These are phyloP conservation scores for Saccharomycopsis sp. DNA, from an alignment of 805 yeast genomes.

Conservation along the genomic window DNA sequence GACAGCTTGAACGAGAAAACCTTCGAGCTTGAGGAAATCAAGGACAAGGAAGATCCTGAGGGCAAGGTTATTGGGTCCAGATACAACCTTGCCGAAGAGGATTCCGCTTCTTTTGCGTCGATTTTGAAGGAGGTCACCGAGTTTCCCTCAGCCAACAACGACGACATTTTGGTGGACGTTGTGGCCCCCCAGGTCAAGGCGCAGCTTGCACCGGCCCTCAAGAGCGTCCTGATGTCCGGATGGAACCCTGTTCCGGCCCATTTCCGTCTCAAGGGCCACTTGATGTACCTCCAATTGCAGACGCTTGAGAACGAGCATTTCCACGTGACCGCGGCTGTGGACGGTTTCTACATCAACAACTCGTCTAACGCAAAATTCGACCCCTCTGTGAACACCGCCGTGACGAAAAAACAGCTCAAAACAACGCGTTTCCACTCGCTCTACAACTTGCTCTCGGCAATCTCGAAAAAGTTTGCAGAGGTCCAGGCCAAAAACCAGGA, in stretches of 20 bases:
- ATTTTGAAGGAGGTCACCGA: conserved; percentile 30
- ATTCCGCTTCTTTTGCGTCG: conserved; percentile 14
- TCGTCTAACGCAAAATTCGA: conserved; percentile 65
- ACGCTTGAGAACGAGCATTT: conserved; percentile 77
- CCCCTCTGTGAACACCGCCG: conserved; percentile 41
- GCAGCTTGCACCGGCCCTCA: conserved; percentile 48
- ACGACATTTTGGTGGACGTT: conserved; percentile 18
- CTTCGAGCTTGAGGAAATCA: conserved; percentile 4
- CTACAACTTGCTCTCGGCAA: conserved; percentile 49
- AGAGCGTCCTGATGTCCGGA: conserved; percentile 51
- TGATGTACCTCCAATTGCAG: conserved; percentile 65
- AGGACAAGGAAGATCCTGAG: conserved; percentile 20
- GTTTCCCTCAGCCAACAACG: conserved; percentile 6
- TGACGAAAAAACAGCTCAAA: conserved; percentile 10
- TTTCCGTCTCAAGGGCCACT: conserved; percentile 64
- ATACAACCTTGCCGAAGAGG: conserved; percentile 17
- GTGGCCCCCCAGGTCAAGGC: conserved; percentile 15
- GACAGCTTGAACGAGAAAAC: conserved; percentile 6
- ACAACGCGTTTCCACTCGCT: conserved; percentile 42
- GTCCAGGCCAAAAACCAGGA: conserved; percentile 48
- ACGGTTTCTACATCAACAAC: conserved; percentile 76
- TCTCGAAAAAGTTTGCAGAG: conserved; percentile 57
- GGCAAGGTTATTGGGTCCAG: conserved; percentile 34
- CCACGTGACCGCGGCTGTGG: conserved; percentile 69
- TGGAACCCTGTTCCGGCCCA: conserved; percentile 83